These are phyloP conservation scores for Thelonectria blattea DNA, from an alignment of 2,329 filamentous ascomycete genomes.

Conservation along the genomic window DNA sequence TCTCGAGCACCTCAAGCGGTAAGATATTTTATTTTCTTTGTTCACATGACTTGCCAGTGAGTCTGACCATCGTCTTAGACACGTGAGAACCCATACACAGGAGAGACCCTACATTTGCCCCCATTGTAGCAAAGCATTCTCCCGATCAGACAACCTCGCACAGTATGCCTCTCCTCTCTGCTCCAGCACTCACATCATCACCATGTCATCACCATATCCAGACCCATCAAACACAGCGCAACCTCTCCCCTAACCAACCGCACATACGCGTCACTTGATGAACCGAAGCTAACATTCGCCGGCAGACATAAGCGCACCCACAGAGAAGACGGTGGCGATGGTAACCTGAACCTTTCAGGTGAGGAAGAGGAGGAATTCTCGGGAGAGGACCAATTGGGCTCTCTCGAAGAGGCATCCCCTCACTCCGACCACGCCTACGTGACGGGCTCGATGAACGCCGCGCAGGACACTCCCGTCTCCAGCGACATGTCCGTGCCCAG, in stretches of 20 bases:
- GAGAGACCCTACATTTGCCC: constrained; percentile 98
- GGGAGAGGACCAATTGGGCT: constrained; percentile 83
- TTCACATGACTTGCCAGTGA: constrained; percentile 23
- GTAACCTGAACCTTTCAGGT: constrained; percentile 69
- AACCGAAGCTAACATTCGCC: constrained; percentile 20
- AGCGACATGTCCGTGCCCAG: constrained; percentile 26
- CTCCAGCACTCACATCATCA: constrained; percentile 8
- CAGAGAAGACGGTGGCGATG: constrained; percentile 66
- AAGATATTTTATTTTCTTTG: constrained; percentile 57
- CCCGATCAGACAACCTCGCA: constrained; percentile 96
- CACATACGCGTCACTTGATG: constrained; percentile 23
- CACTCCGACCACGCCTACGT: constrained; percentile 71
- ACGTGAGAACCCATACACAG: constrained; percentile 98
- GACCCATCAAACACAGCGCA: background rate
- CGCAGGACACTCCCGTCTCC: constrained; percentile 39
- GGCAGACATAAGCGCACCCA: constrained; percentile 81
- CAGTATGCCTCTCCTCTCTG: constrained; percentile 69
- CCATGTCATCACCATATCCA: too few relatives aligned
- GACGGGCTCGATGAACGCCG: constrained; percentile 56
- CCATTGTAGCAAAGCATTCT: constrained; percentile 98
- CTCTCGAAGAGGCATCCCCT: constrained; percentile 79
- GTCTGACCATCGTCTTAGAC: constrained; percentile 61
- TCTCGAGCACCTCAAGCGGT: constrained; percentile 98
- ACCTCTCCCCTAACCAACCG: background rate
- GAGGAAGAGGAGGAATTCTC: constrained; percentile 85